Base-by-base conservation (phyloP, 352 stramenopile species). In the Globisporangium ultimum region DNA sequence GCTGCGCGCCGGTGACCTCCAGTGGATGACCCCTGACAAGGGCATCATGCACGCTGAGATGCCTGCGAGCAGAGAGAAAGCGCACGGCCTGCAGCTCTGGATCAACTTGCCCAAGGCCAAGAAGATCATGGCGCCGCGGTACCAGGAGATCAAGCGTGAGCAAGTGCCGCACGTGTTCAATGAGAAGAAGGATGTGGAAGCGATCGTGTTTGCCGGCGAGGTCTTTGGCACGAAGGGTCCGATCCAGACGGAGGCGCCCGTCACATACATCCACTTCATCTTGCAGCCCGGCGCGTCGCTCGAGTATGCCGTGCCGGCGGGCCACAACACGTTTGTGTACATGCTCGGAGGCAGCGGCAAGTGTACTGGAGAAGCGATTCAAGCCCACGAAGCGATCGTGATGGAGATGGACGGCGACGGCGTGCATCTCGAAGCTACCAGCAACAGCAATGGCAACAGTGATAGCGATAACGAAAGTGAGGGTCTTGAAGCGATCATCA, bases 111-210 rank as follows among this genome's bases (percentile, higher is more conserved):
- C 24, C 24, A 32, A 32, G 24, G 24, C 24, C 24, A 32, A 32
- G 24, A 32, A 32, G 24, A 32, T 32, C 24, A 32, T 32, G 24
- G 24, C 24, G 24, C 24, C 24, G 24, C 24, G 24, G 24, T 32
- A 32, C 24, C 24, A 88, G 63, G 78, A 88, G 45, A 72, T 88
- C 53, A 70, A 66, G 21, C 61, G 65, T 3, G 70, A 83, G 20
- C 52, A 64, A 4, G 51, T 71, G 14, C 60, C 60, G 18, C 53
- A 61, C 17, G 64, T 42, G 22, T 55, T 50, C 22, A 57, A 53
- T 43, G 38, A 53, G n/a, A n/a, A 60, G 34, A 61, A 57, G n/a
- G 53, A 57, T 12, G 52, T 74, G 11, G 51, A 60, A 34, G 67
- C 61, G 2, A 64, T 71, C 32, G 53, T 72, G 24, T 70, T 74